phyloP scores from a whole-genome alignment of 148 eudicot genomes.

The Rhododendron molle region DNA sequence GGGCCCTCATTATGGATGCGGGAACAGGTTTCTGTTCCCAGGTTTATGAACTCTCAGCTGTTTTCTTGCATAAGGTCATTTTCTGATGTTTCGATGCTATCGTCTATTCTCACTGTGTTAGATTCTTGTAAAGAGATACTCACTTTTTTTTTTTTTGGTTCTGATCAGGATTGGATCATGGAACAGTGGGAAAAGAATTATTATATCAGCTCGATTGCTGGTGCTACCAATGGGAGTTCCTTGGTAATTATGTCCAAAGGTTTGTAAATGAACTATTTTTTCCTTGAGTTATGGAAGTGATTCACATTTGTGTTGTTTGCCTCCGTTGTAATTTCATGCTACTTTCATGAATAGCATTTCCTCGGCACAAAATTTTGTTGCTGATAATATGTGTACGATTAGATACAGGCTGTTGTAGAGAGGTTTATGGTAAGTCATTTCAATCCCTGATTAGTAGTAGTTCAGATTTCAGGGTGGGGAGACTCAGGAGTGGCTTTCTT shows the following conservation, averaged over 20 bases:
- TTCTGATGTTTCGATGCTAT: neutral
- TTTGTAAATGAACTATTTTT: constrained; percentile 13
- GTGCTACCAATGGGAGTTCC: constrained; percentile 47
- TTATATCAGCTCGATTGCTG: constrained; percentile 46
- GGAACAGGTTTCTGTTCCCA: constrained; percentile 81
- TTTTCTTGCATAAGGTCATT: constrained; percentile 78
- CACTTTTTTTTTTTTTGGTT: neutral
- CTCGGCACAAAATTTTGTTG: neutral
- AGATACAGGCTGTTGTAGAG: neutral
- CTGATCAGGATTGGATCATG: constrained; percentile 75
- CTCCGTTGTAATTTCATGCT: neutral
- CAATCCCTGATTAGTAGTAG: neutral
- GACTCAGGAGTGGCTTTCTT: neutral
- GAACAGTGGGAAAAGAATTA: constrained; percentile 48
- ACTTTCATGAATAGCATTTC: neutral
- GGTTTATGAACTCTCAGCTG: constrained; percentile 73
- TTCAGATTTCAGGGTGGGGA: neutral
- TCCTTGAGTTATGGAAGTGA: neutral
- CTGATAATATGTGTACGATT: neutral
- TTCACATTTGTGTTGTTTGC: neutral
- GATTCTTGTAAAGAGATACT: constrained; percentile 1
- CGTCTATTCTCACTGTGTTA: neutral
- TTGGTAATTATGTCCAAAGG: constrained; percentile 54
- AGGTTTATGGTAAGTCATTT: neutral
- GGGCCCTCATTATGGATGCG: constrained; percentile 94